A percentile compares a stretch with the other conserved stretches of the same genome.
phyloP scores from a whole-genome alignment of 73 alveolate species.

The Blepharisma stoltei region DNA sequence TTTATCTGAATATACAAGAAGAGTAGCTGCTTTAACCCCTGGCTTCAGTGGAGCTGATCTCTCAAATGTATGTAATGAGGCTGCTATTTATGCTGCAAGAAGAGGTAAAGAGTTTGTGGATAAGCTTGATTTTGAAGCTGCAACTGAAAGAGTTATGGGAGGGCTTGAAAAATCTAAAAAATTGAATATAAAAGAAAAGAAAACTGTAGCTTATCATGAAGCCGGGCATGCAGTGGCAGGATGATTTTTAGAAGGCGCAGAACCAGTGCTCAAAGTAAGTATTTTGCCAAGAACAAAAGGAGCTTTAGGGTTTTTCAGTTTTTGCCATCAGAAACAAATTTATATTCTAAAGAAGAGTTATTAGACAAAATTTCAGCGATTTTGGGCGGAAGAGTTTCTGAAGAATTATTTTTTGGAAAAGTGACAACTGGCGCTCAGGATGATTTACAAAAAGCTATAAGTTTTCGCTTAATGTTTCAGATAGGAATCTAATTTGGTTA shows the following conservation, averaged over 20 bases:
- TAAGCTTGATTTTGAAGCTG: slow-evolving; percentile 63
- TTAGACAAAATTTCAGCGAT: slow-evolving; percentile 62
- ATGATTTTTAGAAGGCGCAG: slow-evolving; percentile 79
- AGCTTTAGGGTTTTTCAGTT: slow-evolving; percentile 65
- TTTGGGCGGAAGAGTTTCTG: slow-evolving; percentile 74
- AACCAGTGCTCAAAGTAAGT: slow-evolving; percentile 68
- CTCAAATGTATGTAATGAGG: slow-evolving; percentile 96
- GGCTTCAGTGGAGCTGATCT: slow-evolving; percentile 99
- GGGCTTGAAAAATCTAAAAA: slow-evolving; percentile 70
- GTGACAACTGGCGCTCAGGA: slow-evolving; percentile 78
- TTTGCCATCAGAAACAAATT: slow-evolving; percentile 62
- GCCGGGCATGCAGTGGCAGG: slow-evolving; percentile 85
- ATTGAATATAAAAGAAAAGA: slow-evolving; percentile 54
- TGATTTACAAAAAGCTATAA: slow-evolving; percentile 66
- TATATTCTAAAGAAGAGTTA: slow-evolving; percentile 57
- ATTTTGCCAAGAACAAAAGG: slow-evolving; percentile 80
- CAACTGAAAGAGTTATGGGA: slow-evolving; percentile 82
- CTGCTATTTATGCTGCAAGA: slow-evolving; percentile 96
- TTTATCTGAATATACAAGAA: slow-evolving; percentile 80
- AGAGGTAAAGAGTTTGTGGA: slow-evolving; percentile 54
- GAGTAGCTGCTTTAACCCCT: slow-evolving; percentile 80
- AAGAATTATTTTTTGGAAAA: slow-evolving; percentile 55
- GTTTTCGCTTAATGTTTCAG: slow-evolving; percentile 56
- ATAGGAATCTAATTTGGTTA: slow-evolving; percentile 57
- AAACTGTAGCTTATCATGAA: slow-evolving; percentile 77